A percentile compares a stretch with the other conserved stretches of the same genome.
Conservation (phyloP, 805 yeast genomes). For the Priceomyces fermenticarens region DNA sequence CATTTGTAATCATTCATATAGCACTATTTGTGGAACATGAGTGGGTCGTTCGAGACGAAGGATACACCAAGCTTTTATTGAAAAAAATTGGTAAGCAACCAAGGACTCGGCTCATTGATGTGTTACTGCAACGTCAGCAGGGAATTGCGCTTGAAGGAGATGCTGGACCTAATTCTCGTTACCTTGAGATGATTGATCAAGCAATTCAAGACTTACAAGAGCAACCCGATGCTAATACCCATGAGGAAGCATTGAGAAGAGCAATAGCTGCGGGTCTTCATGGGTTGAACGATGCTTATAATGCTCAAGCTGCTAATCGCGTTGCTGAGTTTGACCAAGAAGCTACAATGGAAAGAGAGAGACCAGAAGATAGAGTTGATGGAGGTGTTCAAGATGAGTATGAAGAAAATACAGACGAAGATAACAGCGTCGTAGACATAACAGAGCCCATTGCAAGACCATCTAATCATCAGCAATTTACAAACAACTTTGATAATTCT, state of each 20-base stretch:
- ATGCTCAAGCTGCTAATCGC: slow-evolving; percentile 1
- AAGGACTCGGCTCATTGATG: slow-evolving; percentile 36
- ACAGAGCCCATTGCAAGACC: not conserved
- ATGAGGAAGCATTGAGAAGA: slow-evolving; percentile 17
- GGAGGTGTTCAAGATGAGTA: not conserved
- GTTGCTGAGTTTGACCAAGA: not conserved
- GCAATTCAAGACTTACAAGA: slow-evolving; percentile 26
- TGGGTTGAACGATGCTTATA: slow-evolving; percentile 21
- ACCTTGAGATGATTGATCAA: slow-evolving; percentile 23
- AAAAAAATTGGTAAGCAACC: slow-evolving; percentile 60
- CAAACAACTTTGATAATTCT: too few species aligned
- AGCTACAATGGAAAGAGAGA: not conserved
- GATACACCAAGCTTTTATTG: slow-evolving; percentile 55
- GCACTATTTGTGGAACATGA: slow-evolving; percentile 61
- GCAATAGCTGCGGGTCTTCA: slow-evolving; percentile 13
- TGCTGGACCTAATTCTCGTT: slow-evolving; percentile 20
- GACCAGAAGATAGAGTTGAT: not conserved
- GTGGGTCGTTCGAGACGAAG: slow-evolving; percentile 69
- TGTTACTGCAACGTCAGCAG: slow-evolving; percentile 30
- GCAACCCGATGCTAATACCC: slow-evolving; percentile 8
- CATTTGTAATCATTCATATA: slow-evolving; percentile 39
- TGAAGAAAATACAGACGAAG: not conserved
- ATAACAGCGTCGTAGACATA: not conserved
- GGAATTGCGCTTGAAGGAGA: slow-evolving; percentile 17
- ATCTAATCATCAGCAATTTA: not conserved